phyloP scores from a whole-genome alignment of 139 green algal genomes.

The Coelastrella sp. region DNA sequence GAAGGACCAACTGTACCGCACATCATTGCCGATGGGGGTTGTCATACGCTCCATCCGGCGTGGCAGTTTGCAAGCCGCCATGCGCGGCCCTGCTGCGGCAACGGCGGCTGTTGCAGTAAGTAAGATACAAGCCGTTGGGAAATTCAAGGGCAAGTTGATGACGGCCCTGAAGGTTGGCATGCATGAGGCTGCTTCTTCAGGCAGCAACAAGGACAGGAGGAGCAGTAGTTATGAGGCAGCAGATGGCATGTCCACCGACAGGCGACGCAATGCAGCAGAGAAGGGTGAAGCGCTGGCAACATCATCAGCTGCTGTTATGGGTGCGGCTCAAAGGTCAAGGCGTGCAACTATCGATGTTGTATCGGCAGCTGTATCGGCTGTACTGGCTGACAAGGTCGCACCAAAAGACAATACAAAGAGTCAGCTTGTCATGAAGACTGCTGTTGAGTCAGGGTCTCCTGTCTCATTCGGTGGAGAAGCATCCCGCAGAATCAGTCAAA shows the following conservation, averaged over 20 bases:
- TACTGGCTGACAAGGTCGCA: neutral
- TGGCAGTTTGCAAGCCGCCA: neutral
- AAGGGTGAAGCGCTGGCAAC: neutral
- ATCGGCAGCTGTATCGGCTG: conserved; percentile 7
- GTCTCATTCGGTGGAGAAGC: neutral
- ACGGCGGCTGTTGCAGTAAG: neutral
- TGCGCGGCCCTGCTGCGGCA: neutral
- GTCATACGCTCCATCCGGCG: conserved; percentile 17
- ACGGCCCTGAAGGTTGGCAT: neutral
- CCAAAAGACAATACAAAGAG: neutral
- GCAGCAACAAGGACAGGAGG: neutral
- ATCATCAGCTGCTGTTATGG: neutral
- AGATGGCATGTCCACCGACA: neutral
- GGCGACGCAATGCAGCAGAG: neutral
- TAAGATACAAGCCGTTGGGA: conserved; percentile 26
- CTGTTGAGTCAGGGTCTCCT: neutral
- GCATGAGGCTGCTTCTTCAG: neutral
- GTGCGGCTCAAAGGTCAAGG: neutral
- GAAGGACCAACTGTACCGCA: conserved; percentile 4
- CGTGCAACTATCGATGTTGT: conserved; percentile 3
- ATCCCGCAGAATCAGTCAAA: neutral
- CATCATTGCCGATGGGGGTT: neutral
- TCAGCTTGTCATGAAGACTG: neutral
- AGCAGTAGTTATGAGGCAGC: neutral
- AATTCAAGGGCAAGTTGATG: conserved; percentile 29